Evolutionary conservation across 148 eudicot species (phyloP), one percentile per base, ranked within the genome.

Genomic region (Arbutus unedo): DNA sequence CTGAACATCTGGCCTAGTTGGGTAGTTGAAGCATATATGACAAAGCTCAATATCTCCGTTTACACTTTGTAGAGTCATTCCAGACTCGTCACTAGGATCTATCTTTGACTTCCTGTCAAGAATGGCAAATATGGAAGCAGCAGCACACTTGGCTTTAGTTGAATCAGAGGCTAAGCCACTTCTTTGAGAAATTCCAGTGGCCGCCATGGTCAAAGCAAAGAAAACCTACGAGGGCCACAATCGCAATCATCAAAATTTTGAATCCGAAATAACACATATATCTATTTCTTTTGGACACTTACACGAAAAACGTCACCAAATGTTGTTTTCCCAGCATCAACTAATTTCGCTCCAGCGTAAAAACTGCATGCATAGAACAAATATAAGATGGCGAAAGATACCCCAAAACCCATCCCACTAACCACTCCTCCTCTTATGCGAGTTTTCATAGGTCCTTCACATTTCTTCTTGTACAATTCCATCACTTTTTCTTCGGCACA

Each of bases 41-140:
- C 81, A 83, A 73, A 93, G 83, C 81, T 91, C 90, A 76, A 93
- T 89, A 9, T 91, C 91, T 54, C 96, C 96, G 80, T 86, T 89
- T 0, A 91, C 89, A 54, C 74, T 79, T 48, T 88, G 90, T 50
- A 89, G 76, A 11, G 86, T 90, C 57, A 82, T 73, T 48, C 96
- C 96, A 4, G 93, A 86, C 78, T 92, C 89, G 56, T 92, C 91
- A 73, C 91, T 89, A n/a, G 95, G 85, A 76, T 92, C 92, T 79
- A 92, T 87, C 83, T 87, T 89, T 19, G 93, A 92, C 74, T 92
- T 87, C 16, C 93, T 81, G 66, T 92, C 95, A n/a, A 92, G 84
- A 80, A 91, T 90, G 2, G 91, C 76, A 55, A 91, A 91, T 56
- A 92, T 74, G 5, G 95, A 92, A 47, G 88, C 88, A 6, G 91